Evolutionary conservation across 345 rosid genomes (phyloP).

Genomic region (Ceriops tagal): DNA sequence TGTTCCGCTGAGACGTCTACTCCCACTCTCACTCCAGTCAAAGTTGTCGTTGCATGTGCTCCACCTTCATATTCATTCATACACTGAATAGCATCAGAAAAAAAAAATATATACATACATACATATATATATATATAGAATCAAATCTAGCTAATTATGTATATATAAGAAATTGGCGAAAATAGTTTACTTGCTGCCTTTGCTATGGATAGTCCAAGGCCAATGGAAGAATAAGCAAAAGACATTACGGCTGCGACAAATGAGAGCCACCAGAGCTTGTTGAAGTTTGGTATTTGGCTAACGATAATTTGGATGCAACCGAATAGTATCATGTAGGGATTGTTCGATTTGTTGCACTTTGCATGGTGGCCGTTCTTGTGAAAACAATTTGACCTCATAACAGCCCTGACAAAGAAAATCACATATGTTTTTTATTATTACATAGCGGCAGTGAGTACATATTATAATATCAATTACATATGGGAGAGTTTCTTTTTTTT

Average conservation of each 20-base stretch:
- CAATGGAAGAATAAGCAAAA: conserved; percentile 71
- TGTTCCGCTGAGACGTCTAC: conserved; percentile 65
- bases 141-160: not conserved
- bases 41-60: conserved; percentile 37
- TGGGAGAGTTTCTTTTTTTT: too few relatives aligned
- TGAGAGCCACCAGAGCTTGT: conserved; percentile 87
- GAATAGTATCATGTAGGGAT: conserved; percentile 64
- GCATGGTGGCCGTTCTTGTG: conserved; percentile 63
- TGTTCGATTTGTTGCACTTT: conserved; percentile 54
- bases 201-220: conserved; percentile 76
- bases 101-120: too few relatives aligned
- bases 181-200: conserved; percentile 33
- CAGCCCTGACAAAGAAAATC: conserved; percentile 45
- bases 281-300: conserved; percentile 87
- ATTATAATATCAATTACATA: too few relatives aligned
- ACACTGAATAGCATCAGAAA: too few relatives aligned
- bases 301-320: conserved; percentile 63
- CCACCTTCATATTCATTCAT: conserved; percentile 22
- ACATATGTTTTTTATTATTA: not conserved
- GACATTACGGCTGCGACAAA: conserved; percentile 85
- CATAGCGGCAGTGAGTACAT: not conserved
- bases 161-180: too few relatives aligned
- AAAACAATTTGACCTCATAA: conserved; percentile 71
- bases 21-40: conserved; percentile 63
- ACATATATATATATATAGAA: too few relatives aligned